phyloP scores from a whole-genome alignment of 2,329 filamentous ascomycete species.

The Bertia moriformis region DNA sequence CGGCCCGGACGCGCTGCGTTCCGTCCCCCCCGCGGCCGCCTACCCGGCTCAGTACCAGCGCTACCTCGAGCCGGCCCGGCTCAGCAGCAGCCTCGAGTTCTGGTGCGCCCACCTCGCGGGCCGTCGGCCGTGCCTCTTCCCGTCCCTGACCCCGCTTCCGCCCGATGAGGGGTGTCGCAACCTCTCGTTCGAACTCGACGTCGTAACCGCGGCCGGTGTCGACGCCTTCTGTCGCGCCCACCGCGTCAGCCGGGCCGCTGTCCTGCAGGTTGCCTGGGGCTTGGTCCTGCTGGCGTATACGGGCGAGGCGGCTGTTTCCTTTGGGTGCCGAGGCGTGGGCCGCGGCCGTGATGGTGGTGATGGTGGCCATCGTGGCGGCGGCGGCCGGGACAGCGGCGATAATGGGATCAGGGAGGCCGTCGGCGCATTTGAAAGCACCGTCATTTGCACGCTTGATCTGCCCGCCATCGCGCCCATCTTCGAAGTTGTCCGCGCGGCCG shows the following conservation, averaged over 20 bases:
- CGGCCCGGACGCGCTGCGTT: constrained; percentile 12
- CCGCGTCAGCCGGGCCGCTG: constrained; percentile 28
- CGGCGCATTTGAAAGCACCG: constrained; percentile 38
- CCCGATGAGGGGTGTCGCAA: background rate
- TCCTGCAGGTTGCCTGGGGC: constrained; percentile 36
- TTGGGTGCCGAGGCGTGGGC: constrained; percentile 37
- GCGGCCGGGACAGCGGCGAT: background rate
- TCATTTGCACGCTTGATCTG: constrained; percentile 30
- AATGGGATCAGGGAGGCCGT: constrained; percentile 28
- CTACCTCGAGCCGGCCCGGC: constrained; percentile 17
- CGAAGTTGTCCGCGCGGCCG: constrained; percentile 14
- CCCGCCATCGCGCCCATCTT: constrained; percentile 15
- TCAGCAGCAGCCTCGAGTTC: constrained; percentile 21
- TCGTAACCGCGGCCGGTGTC: constrained; percentile 6
- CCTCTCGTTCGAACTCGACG: constrained; percentile 7
- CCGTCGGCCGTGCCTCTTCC: constrained; percentile 28
- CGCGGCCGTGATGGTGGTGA: constrained; percentile 30
- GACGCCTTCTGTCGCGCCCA: constrained; percentile 19
- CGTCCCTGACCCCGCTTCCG: constrained; percentile 15
- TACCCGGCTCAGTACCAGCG: constrained; percentile 20
- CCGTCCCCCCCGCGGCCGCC: constrained; percentile 13
- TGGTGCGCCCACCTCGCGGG: constrained; percentile 26
- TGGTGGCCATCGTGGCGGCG: background rate
- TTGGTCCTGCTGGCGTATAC: constrained; percentile 32
- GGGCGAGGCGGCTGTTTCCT: constrained; percentile 28